A percentile compares a stretch with the other conserved stretches of the same genome.
Conservation (phyloP, 2,329 filamentous ascomycete genomes). For the Neurospora sp. region DNA sequence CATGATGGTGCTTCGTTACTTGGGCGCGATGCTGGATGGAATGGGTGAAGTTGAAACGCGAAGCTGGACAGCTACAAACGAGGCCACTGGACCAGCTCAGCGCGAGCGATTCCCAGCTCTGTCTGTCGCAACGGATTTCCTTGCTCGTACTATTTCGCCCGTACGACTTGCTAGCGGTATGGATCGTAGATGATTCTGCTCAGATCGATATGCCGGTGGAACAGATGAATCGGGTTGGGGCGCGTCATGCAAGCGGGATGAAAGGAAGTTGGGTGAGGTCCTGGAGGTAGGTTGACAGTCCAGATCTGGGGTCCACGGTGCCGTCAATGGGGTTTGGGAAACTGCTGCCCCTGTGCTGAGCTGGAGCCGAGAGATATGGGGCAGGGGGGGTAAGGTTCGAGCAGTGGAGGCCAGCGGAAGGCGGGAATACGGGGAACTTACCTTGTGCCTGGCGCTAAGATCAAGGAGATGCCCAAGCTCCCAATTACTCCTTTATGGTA, state of each 20-base stretch:
- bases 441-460: background rate
- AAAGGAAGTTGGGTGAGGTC: background rate
- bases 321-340: background rate
- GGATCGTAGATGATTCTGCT: background rate
- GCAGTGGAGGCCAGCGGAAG: background rate
- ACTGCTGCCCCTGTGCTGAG: background rate
- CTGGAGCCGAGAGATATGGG: background rate
- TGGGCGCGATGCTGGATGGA: background rate
- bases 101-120: background rate
- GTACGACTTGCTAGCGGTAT: background rate
- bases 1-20: conserved; percentile 29
- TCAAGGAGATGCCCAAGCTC: background rate
- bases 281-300: background rate
- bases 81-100: background rate
- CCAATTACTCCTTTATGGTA: background rate
- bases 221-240: background rate
- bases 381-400: background rate
- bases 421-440: background rate
- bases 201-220: background rate
- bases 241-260: background rate
- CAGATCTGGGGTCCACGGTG: background rate
- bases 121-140: background rate
- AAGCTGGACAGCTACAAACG: background rate
- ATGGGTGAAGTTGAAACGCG: background rate
- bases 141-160: background rate